Percentiles rank a stretch among this genome's conserved stretches.
Evolutionary conservation across 2,329 filamentous ascomycete genomes (phyloP).

Genomic region (Monilinia fructicola): DNA sequence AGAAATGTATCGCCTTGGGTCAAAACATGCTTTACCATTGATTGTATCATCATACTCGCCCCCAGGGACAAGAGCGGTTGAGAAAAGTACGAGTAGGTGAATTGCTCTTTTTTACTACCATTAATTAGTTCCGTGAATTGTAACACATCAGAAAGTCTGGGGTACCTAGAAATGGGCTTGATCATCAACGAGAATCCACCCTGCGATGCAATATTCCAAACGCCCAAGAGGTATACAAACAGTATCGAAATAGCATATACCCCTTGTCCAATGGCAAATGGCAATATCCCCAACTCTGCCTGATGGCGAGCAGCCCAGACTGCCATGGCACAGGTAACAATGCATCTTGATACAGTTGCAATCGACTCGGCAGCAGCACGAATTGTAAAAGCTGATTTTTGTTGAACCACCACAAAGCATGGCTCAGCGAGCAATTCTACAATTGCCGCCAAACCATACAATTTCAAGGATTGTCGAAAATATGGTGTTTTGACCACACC

Average conservation of each 20-base stretch:
- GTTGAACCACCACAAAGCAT: constrained; percentile 83
- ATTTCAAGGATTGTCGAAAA: constrained; percentile 53
- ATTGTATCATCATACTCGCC: constrained; percentile 83
- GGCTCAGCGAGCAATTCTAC: constrained; percentile 85
- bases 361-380: constrained; percentile 80
- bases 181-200: constrained; percentile 70
- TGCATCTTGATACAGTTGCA: constrained; percentile 75
- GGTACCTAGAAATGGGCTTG: constrained; percentile 42
- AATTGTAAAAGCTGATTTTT: constrained; percentile 74
- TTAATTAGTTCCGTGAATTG: not conserved
- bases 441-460: constrained; percentile 58
- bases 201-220: constrained; percentile 53
- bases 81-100: constrained; percentile 55
- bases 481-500: constrained; percentile 58
- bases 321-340: constrained; percentile 70
- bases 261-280: constrained; percentile 85
- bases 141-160: not conserved
- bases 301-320: constrained; percentile 57
- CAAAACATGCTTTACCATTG: constrained; percentile 84
- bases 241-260: constrained; percentile 70
- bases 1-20: constrained; percentile 94
- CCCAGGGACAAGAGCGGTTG: constrained; percentile 69
- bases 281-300: constrained; percentile 69
- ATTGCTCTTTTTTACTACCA: constrained; percentile 27
- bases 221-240: constrained; percentile 65